Conservation (phyloP, 2,329 filamentous ascomycete genomes). For the Stagonosporopsis rhizophila region DNA sequence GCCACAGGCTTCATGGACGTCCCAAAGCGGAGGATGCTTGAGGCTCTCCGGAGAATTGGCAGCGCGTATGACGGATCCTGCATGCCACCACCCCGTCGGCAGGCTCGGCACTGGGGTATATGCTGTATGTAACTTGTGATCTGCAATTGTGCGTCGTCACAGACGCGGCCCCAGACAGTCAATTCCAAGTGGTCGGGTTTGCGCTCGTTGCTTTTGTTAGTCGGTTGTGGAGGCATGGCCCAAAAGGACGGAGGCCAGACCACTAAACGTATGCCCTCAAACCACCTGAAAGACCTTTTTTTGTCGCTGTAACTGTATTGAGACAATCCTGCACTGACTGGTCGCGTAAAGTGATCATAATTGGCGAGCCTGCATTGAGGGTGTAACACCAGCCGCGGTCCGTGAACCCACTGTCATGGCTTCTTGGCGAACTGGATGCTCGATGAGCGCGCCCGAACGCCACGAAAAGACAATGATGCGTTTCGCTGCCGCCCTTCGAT, state of each 20-base stretch:
- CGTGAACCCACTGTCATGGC: constrained; percentile 12
- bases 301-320: constrained; percentile 19
- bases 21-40: constrained; percentile 7
- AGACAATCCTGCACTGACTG: constrained; percentile 18
- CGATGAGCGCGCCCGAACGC: constrained; percentile 31
- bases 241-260: not conserved
- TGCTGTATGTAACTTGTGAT: constrained; percentile 16
- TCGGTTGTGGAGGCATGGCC: not conserved
- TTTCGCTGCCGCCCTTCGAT: constrained; percentile 26
- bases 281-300: constrained; percentile 3
- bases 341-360: constrained; percentile 4
- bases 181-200: constrained; percentile 12
- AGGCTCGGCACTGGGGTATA: constrained; percentile 10
- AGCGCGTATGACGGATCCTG: not conserved
- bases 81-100: constrained; percentile 5
- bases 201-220: constrained; percentile 16
- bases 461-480: constrained; percentile 36
- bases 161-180: constrained; percentile 11
- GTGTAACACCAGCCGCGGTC: constrained; percentile 18
- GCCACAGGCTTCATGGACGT: constrained; percentile 7
- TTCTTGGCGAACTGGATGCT: constrained; percentile 23
- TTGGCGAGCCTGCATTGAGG: constrained; percentile 17
- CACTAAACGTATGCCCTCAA: constrained; percentile 1
- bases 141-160: constrained; percentile 14
- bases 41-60: constrained; percentile 17